These are phyloP conservation scores for Erysiphe pulchra DNA, from an alignment of 2,329 filamentous ascomycete species.

Conservation along the genomic window DNA sequence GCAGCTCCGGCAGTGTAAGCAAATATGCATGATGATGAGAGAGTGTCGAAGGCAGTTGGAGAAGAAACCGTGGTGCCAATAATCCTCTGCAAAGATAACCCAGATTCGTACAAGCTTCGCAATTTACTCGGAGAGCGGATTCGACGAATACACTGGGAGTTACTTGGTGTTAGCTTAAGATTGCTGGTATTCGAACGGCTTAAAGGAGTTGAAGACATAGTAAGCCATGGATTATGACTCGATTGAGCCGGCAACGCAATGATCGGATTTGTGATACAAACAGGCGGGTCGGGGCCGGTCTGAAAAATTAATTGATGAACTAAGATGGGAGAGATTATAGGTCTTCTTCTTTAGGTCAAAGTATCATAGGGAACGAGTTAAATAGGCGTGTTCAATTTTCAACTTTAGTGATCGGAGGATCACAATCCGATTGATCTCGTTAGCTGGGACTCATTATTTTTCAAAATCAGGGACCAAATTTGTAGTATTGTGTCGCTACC, in stretches of 20 bases:
- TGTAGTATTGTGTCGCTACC: too few species aligned
- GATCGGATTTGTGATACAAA: too few species aligned
- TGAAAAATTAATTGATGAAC: too few species aligned
- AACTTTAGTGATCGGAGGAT: too few species aligned
- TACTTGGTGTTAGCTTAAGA: conserved; percentile 49
- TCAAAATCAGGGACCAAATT: too few species aligned
- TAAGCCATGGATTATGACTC: conserved; percentile 10
- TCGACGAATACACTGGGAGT: conserved; percentile 40
- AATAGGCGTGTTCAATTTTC: too few species aligned
- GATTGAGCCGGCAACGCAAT: conserved; percentile 1
- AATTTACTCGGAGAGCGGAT: conserved; percentile 31
- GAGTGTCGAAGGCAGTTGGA: conserved; percentile 64
- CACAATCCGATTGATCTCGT: too few species aligned
- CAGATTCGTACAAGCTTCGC: conserved; percentile 24
- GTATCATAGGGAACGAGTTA: too few species aligned
- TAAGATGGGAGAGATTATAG: too few species aligned
- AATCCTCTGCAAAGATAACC: conserved; percentile 54
- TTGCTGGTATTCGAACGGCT: conserved; percentile 11
- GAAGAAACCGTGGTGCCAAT: conserved; percentile 75
- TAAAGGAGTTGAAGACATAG: conserved; percentile 13
- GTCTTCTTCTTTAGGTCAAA: too few species aligned
- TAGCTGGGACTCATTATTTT: too few species aligned
- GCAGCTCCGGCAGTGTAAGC: conserved; percentile 83
- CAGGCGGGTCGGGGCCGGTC: too few species aligned
- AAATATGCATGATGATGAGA: conserved; percentile 43